Evolutionary conservation across 1,284 basidiomycete species (phyloP).

Genomic region (Cutaneotrichosporon dermatis): DNA sequence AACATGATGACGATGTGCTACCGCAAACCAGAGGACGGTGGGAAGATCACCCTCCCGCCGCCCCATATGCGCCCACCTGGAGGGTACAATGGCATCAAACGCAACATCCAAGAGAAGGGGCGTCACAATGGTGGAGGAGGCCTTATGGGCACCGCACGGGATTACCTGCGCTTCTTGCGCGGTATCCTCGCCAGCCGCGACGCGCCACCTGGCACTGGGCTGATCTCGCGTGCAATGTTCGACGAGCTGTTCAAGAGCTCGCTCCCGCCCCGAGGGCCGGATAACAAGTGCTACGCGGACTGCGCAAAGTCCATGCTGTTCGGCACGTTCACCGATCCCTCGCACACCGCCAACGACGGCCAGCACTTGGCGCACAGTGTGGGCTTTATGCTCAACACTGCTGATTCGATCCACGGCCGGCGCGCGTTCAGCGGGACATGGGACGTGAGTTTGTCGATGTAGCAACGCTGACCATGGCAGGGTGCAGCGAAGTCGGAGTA

Average conservation of each 20-base stretch:
- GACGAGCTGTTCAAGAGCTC: conserved; percentile 26
- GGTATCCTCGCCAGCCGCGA: conserved; percentile 13
- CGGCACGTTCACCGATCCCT: conserved; percentile 14
- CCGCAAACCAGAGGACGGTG: background rate
- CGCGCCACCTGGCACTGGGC: conserved; percentile 7
- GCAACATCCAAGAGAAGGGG: background rate
- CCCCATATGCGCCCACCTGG: conserved; percentile 1
- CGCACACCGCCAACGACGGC: conserved; percentile 10
- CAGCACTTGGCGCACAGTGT: conserved; percentile 12
- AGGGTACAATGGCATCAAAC: background rate
- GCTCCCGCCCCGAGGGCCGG: conserved; percentile 13
- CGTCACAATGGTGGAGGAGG: conserved; percentile 19
- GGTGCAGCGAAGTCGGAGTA: conserved; percentile 26
- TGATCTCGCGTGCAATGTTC: conserved; percentile 23
- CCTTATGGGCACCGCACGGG: conserved; percentile 16
- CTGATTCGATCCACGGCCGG: conserved; percentile 17
- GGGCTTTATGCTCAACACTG: conserved; percentile 13
- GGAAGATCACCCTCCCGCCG: background rate
- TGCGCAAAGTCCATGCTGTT: conserved; percentile 9
- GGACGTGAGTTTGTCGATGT: conserved; percentile 12
- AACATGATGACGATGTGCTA: conserved; percentile 10
- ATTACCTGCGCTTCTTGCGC: conserved; percentile 20
- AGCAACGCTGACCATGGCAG: conserved; percentile 6
- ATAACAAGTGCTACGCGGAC: conserved; percentile 11
- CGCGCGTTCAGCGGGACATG: conserved; percentile 22